Conservation (phyloP, 2,329 filamentous ascomycete genomes). For the Aspergillus sergii region DNA sequence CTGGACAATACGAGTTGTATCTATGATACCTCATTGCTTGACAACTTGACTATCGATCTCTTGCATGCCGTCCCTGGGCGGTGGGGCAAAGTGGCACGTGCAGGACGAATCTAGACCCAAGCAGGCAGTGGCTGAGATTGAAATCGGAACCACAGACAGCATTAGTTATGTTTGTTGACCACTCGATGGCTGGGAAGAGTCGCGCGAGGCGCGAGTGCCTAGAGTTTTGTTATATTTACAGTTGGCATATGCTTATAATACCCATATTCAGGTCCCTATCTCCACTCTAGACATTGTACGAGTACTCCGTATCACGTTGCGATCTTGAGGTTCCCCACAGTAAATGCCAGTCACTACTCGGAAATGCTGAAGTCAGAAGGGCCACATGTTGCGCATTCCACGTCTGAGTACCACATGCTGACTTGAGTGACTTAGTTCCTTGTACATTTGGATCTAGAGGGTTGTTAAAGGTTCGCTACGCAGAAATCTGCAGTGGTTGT, state of each 20-base stretch:
- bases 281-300: neutral
- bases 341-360: neutral
- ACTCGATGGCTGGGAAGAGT: neutral
- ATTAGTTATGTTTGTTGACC: neutral
- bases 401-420: neutral
- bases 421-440: neutral
- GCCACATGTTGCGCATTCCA: neutral
- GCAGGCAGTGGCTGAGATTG: neutral
- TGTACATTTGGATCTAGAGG: neutral
- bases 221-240: neutral
- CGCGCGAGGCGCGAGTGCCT: neutral
- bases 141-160: too few relatives aligned
- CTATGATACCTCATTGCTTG: neutral
- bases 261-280: neutral
- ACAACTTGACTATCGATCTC: too few relatives aligned
- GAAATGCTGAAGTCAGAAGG: neutral
- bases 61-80: neutral
- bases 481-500: neutral
- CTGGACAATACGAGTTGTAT: neutral
- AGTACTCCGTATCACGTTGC: neutral
- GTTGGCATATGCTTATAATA: neutral
- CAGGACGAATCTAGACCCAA: neutral
- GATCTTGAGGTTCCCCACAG: neutral
- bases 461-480: neutral
- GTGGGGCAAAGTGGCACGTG: conserved; percentile 1